Conservation (phyloP, 495 filamentous ascomycete species). For the Darksidea phi region DNA sequence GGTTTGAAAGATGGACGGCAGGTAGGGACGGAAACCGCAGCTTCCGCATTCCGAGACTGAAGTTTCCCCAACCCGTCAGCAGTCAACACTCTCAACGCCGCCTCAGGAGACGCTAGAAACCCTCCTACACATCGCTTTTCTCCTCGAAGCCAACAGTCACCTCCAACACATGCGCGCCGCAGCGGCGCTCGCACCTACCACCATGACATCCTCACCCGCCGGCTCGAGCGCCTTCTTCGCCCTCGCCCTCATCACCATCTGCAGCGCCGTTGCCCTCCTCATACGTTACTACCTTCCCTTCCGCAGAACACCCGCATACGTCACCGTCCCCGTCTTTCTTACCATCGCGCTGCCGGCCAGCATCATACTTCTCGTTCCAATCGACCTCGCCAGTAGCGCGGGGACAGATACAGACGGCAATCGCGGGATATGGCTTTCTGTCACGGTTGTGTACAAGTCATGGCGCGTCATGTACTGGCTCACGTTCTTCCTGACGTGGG, state of each 20-base stretch:
- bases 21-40: not conserved
- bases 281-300: conserved; percentile 86
- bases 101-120: too few species aligned
- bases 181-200: not conserved
- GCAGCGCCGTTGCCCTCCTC: conserved; percentile 72
- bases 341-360: conserved; percentile 87
- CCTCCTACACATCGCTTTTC: not conserved
- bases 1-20: not conserved
- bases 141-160: not conserved
- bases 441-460: conserved; percentile 69
- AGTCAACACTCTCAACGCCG: not conserved
- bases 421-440: conserved; percentile 66
- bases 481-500: conserved; percentile 92
- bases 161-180: conserved; percentile 9
- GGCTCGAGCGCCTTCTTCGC: conserved; percentile 74
- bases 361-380: conserved; percentile 92
- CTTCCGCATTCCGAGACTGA: conserved; percentile 5
- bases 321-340: conserved; percentile 90
- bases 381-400: conserved; percentile 87
- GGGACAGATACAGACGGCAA: conserved; percentile 64
- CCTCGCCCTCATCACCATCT: conserved; percentile 68
- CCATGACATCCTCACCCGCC: conserved; percentile 46
- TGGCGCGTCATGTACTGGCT: conserved; percentile 98
- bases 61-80: conserved; percentile 3
- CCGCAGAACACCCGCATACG: conserved; percentile 83